phyloP scores from a whole-genome alignment of 2,329 filamentous ascomycete species.

The Microthyrium microscopicum region DNA sequence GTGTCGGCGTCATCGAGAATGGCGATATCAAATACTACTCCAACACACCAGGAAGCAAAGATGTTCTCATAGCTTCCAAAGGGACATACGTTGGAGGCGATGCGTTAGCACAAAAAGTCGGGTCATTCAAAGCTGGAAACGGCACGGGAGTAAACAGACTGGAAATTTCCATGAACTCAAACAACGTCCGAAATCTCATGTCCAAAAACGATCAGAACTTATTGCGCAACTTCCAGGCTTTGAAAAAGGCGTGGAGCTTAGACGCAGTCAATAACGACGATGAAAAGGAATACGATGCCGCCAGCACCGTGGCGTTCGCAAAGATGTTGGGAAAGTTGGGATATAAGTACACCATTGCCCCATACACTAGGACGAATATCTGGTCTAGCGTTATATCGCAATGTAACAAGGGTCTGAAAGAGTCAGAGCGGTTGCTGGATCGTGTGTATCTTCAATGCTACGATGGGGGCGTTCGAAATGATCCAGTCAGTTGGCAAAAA shows the following conservation, averaged over 20 bases:
- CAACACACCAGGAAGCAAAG: slow-evolving; percentile 12
- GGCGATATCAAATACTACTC: slow-evolving; percentile 31
- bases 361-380: slow-evolving; percentile 25
- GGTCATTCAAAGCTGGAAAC: slow-evolving; percentile 22
- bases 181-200: slow-evolving; percentile 26
- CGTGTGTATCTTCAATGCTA: no score
- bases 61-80: slow-evolving; percentile 21
- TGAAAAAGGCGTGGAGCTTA: slow-evolving; percentile 26
- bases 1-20: slow-evolving; percentile 25
- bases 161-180: slow-evolving; percentile 29
- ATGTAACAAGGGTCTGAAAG: no score
- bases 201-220: slow-evolving; percentile 17
- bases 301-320: slow-evolving; percentile 26
- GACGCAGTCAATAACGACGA: slow-evolving; percentile 33
- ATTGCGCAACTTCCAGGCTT: slow-evolving; percentile 24
- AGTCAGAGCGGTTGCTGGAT: no score
- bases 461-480: no score
- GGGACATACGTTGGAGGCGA: slow-evolving; percentile 32
- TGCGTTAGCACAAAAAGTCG: slow-evolving; percentile 31
- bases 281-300: slow-evolving; percentile 26
- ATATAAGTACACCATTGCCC: slow-evolving; percentile 27
- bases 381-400: slow-evolving; percentile 20
- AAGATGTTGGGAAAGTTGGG: slow-evolving; percentile 25
- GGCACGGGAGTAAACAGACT: slow-evolving; percentile 21
- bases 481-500: no score